A percentile compares a stretch with the other conserved stretches of the same genome.
Evolutionary conservation across 495 filamentous ascomycete species (phyloP).

Genomic region (Neohortaea acidophila): DNA sequence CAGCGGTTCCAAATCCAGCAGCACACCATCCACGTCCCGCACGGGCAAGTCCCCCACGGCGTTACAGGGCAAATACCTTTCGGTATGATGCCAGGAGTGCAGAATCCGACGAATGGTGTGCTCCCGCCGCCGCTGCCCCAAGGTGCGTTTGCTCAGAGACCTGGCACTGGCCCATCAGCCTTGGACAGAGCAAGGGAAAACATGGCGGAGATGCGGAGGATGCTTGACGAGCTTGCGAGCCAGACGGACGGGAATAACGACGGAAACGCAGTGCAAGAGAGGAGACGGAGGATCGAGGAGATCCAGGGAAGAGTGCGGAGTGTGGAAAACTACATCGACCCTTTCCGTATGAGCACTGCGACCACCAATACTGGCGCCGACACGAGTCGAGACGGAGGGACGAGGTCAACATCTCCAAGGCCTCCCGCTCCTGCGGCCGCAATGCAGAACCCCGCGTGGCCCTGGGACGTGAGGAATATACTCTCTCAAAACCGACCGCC

Average conservation of each 20-base stretch:
- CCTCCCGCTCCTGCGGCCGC: too few species aligned
- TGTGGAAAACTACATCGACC: slow-evolving; percentile 15
- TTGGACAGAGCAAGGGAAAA: slow-evolving; percentile 16
- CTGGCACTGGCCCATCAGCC: slow-evolving; percentile 2
- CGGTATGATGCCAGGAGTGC: not conserved
- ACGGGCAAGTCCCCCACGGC: not conserved
- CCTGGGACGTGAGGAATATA: too few species aligned
- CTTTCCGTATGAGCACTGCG: slow-evolving; percentile 1
- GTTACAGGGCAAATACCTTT: slow-evolving; percentile 1
- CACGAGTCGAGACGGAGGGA: too few species aligned
- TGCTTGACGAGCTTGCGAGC: slow-evolving; percentile 11
- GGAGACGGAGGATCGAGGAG: slow-evolving; percentile 1
- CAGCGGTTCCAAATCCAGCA: slow-evolving; percentile 8
- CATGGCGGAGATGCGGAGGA: slow-evolving; percentile 14
- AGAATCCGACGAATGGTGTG: not conserved
- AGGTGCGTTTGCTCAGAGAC: not conserved
- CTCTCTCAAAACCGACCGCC: too few species aligned
- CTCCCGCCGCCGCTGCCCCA: not conserved
- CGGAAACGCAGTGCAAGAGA: slow-evolving; percentile 1
- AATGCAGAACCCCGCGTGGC: too few species aligned
- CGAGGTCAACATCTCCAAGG: too few species aligned
- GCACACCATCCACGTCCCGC: slow-evolving; percentile 5
- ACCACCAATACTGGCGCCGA: not conserved
- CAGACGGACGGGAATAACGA: not conserved
- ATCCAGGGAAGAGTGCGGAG: slow-evolving; percentile 5